Evolutionary conservation across 2,329 filamentous ascomycete genomes (phyloP), one percentile per base, ranked within the genome.

Genomic region (Colletotrichum spaethianum): DNA sequence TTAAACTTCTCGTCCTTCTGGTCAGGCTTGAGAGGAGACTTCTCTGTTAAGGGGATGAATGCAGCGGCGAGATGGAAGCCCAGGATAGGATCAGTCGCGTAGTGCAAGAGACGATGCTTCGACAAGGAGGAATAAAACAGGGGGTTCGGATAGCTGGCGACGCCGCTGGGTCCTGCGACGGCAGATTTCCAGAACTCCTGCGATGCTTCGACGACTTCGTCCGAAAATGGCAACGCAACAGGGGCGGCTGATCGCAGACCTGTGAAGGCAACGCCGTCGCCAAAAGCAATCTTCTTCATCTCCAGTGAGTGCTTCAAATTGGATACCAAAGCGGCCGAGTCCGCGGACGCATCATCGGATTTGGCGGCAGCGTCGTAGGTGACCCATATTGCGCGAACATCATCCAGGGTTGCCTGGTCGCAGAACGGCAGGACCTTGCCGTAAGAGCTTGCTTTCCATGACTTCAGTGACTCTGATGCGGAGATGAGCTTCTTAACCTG

Each of bases 21-120:
- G 4, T 73, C 56, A 1, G 79, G 75, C 8, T 77, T 78, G 31
- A 87, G 76, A 0, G 86, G 84, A 1, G 85, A 87, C 0, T 74
- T 63, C 4, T 82, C 76, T 0, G 79, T 74, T 1, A 87, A 78
- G 0, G 81, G 75, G 2, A 82, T 81, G 70, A 82, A 84, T 2
- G 84, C 86, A 0, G 83, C 79, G 2, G 87, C 86, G n/a, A 91
- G 81, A 77, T 92, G 89, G 69, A 88, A 92, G 1, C 89, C 86
- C 7, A 86, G 75, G 0, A 90, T 73, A 0, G 90, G 89, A 70
- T 91, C 82, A 4, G 83, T 83, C 5, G 80, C 82, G 75, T 87
- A 86, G 70, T 88, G 85, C 36, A 91, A 78, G 2, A 80, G 73
- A 1, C 80, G 79, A n/a, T 77, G 72, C 4, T 77, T 72, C 0